Evolutionary conservation across 1,139 yeast genomes (phyloP), one percentile per base, ranked within the genome.

Genomic region (Suhomyces ambrosiae): DNA sequence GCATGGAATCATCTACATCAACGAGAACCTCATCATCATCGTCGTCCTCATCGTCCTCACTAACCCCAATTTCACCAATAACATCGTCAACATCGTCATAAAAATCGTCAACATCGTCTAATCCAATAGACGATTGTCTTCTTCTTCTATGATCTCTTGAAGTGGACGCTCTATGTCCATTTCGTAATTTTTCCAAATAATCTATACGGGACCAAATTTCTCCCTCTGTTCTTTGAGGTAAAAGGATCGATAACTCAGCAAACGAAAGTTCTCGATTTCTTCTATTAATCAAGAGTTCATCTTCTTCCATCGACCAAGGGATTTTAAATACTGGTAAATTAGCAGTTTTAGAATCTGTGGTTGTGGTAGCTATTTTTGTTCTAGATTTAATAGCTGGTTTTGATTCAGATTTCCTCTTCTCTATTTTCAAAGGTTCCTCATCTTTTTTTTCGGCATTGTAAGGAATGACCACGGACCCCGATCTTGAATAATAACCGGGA

Each of bases 201-300:
- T 71, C 76, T 14, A 84, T 75, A 43, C 95, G 71, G 23, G 76
- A 61, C 71, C 79, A 71, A 25, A 86, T 86, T 48, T 86, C 94
- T n/a, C 72, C 72, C 53, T 84, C 92, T 0, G 92, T 74, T 45
- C 88, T 73, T 44, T 76, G 79, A 5, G 92, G 90, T 32, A 88
- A 66, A 34, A 87, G 62, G 27, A 87, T 80, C 8, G 86, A 77
- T 30, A 88, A 66, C 58, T 88, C 96, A 10, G 86, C 86, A 50
- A 85, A 74, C 23, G 86, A 74, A 23, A 88, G 63, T 42, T 83
- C 86, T 41, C 80, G 59, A 47, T 68, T 71, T 28, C 76, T 66
- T 36, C 90, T 71, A 41, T 79, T 73, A 34, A 76, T 67, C 28
- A 84, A 57, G 38, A 88, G 63, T 42, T 84, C 80, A 53, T 85